Conservation (phyloP, 78 protist genomes). For the Isochrysis galbana region DNA sequence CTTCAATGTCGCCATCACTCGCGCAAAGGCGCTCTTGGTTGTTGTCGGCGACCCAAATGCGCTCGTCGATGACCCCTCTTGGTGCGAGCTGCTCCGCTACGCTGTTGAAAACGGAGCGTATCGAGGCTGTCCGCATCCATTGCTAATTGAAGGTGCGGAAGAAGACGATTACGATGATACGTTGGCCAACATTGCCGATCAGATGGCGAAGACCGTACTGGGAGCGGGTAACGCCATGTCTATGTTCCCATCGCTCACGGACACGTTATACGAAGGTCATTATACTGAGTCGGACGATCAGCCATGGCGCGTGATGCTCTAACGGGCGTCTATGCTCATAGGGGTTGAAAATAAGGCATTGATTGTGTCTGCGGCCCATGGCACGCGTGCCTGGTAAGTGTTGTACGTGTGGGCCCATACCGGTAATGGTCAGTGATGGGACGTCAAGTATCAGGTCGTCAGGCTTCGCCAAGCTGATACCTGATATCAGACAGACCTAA, state of each 20-base stretch:
- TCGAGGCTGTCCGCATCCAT: neutral
- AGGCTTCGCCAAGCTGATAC: no score
- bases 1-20: conserved; percentile 57
- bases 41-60: conserved; percentile 45
- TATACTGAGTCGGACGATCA: neutral
- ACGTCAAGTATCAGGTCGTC: no score
- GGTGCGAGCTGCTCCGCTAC: conserved; percentile 15
- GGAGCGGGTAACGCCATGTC: neutral
- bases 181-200: neutral
- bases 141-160: neutral
- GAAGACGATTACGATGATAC: neutral
- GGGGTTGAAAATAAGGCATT: no score
- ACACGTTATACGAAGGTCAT: neutral
- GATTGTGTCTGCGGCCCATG: no score
- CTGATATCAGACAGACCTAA: no score
- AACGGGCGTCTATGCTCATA: neutral
- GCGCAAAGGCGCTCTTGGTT: conserved; percentile 38
- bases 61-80: neutral
- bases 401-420: no score
- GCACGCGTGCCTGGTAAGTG: no score
- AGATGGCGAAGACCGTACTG: neutral
- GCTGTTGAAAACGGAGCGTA: neutral
- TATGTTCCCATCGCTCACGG: neutral
- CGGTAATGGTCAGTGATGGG: no score
- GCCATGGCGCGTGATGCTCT: conserved; percentile 11